phyloP scores from a whole-genome alignment of 495 filamentous ascomycete genomes.

The Corynascus novoguineensis region DNA sequence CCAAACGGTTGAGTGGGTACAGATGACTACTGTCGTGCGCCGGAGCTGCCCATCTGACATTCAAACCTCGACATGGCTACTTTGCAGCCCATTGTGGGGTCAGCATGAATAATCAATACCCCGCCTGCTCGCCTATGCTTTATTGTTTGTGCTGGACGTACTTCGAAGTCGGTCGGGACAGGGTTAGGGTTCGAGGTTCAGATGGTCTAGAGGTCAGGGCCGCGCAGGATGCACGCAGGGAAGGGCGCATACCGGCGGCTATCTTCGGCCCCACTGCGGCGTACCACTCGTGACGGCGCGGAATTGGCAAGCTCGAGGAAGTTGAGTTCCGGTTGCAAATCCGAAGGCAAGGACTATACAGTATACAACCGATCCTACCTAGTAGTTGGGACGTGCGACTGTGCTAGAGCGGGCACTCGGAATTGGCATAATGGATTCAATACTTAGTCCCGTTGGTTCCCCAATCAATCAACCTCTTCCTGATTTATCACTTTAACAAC shows the following conservation, averaged over 20 bases:
- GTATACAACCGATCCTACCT: neutral
- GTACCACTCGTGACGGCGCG: constrained; percentile 1
- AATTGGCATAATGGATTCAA: constrained; percentile 5
- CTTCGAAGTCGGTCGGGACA: too few relatives aligned
- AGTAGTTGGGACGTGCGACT: neutral
- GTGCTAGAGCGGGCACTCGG: neutral
- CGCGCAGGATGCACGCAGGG: too few relatives aligned
- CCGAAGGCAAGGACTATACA: constrained; percentile 9
- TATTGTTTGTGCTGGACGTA: too few relatives aligned
- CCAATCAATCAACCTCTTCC: neutral
- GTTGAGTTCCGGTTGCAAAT: neutral
- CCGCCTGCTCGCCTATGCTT: too few relatives aligned
- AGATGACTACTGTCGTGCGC: too few relatives aligned
- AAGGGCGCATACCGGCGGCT: constrained; percentile 16
- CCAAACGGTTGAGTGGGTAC: too few relatives aligned
- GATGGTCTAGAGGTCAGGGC: neutral
- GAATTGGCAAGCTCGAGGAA: constrained; percentile 14
- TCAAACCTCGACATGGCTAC: too few relatives aligned
- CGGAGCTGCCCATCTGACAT: too few relatives aligned
- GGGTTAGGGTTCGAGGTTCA: too few relatives aligned
- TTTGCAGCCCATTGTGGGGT: too few relatives aligned
- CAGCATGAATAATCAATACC: too few relatives aligned
- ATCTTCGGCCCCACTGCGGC: constrained; percentile 4
- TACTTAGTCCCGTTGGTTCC: neutral
- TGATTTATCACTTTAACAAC: neutral